phyloP scores from a whole-genome alignment of 2,329 filamentous ascomycete species.

The Aspergillus caelatus region DNA sequence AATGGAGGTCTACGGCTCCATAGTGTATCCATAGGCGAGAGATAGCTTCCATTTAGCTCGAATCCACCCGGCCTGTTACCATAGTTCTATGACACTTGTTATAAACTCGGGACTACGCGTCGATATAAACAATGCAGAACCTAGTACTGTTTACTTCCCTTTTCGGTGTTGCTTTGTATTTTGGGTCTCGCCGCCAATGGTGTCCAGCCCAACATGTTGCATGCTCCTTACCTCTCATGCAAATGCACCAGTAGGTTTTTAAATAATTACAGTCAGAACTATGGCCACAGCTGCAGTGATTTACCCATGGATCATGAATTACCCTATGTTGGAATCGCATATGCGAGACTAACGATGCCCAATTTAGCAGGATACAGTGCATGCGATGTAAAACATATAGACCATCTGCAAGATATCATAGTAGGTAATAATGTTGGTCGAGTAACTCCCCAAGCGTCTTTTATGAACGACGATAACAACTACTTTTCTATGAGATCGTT shows the following conservation, averaged over 20 bases:
- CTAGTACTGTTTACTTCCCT: background rate
- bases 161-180: background rate
- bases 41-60: background rate
- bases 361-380: background rate
- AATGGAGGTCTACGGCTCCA: background rate
- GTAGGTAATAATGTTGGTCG: background rate
- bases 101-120: background rate
- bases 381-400: background rate
- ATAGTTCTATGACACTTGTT: background rate
- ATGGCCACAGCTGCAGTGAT: slow-evolving; percentile 5
- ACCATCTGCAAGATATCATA: background rate
- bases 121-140: background rate
- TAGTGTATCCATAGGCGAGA: background rate
- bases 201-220: background rate
- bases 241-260: slow-evolving; percentile 1
- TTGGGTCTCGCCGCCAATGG: background rate
- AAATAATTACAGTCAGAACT: background rate
- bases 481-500: background rate
- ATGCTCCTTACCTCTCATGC: slow-evolving; percentile 1
- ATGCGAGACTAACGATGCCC: background rate
- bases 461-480: background rate
- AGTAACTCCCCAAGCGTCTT: background rate
- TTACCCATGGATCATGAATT: background rate
- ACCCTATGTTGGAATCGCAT: background rate
- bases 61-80: background rate